Percentiles rank a stretch among this genome's conserved stretches.
phyloP scores from a whole-genome alignment of 371 early-diverging fungal species.

The Actinomortierella ambigua region DNA sequence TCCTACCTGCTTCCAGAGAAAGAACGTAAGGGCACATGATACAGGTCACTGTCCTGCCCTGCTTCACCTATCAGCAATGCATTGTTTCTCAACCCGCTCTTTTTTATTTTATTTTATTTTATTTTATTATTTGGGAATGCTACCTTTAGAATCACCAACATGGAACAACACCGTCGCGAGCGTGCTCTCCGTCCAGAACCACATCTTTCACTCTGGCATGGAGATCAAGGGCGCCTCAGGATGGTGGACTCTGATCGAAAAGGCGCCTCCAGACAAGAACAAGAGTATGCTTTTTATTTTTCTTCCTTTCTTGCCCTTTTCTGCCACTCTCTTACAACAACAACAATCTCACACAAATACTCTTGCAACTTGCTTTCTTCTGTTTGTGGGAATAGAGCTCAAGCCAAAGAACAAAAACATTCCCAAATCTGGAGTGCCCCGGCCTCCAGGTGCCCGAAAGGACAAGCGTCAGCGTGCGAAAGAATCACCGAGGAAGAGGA shows the following conservation, averaged over 20 bases:
- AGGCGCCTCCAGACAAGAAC: slow-evolving; percentile 56
- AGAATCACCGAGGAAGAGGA: slow-evolving; percentile 35
- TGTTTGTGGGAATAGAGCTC: slow-evolving; percentile 14
- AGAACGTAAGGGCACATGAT: slow-evolving; percentile 51
- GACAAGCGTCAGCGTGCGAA: slow-evolving; percentile 36
- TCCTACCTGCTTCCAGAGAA: slow-evolving; percentile 71
- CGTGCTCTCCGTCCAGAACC: slow-evolving; percentile 77
- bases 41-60: neutral
- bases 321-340: too few relatives aligned
- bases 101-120: neutral
- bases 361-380: neutral
- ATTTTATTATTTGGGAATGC: neutral
- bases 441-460: slow-evolving; percentile 15
- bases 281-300: slow-evolving; percentile 16
- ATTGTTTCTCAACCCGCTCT: neutral
- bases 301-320: neutral
- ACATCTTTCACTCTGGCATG: slow-evolving; percentile 80
- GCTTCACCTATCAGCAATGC: too few relatives aligned
- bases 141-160: slow-evolving; percentile 38
- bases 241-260: slow-evolving; percentile 64
- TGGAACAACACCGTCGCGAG: slow-evolving; percentile 62
- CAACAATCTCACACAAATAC: too few relatives aligned
- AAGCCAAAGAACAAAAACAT: slow-evolving; percentile 40
- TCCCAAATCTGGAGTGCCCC: slow-evolving; percentile 23
- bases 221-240: slow-evolving; percentile 66